A percentile compares a stretch with the other conserved stretches of the same genome.
These are phyloP conservation scores for Candida michaelii DNA, from an alignment of 805 yeast species.

Conservation along the genomic window DNA sequence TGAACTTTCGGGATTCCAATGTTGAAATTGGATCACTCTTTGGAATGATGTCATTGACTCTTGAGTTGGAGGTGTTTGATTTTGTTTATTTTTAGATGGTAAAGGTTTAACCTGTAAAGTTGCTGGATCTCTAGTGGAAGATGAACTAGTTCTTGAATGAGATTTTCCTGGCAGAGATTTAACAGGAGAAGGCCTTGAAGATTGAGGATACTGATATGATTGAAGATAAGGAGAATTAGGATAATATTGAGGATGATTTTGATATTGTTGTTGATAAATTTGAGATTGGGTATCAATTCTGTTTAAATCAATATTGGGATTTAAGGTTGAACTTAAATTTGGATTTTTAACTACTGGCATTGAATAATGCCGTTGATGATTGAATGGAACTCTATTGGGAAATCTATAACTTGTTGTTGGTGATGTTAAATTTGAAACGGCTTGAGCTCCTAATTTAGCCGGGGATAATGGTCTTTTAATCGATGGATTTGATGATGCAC, in stretches of 20 bases:
- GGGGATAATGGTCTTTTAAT: constrained; percentile 54
- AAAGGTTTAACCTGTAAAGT: constrained; percentile 44
- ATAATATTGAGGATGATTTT: constrained; percentile 10
- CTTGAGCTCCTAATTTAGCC: constrained; percentile 70
- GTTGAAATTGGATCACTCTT: constrained; percentile 56
- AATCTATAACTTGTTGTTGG: constrained; percentile 24
- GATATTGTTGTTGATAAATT: constrained; percentile 9
- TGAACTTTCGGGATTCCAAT: constrained; percentile 51
- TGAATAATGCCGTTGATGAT: constrained; percentile 43
- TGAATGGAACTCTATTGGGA: constrained; percentile 13
- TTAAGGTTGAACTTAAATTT: constrained; percentile 5
- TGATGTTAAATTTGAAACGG: constrained; percentile 52
- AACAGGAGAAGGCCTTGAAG: not conserved
- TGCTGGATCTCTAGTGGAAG: constrained; percentile 19
- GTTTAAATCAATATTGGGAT: constrained; percentile 12
- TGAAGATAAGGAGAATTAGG: constrained; percentile 3
- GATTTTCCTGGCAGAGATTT: constrained; percentile 14
- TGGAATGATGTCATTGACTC: constrained; percentile 49
- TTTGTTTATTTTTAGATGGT: constrained; percentile 42
- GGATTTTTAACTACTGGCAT: constrained; percentile 29
- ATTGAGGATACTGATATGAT: constrained; percentile 4
- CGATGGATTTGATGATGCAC: constrained; percentile 6
- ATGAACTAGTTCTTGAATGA: constrained; percentile 15
- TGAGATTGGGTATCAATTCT: constrained; percentile 21
- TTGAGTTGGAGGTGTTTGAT: constrained; percentile 36